A percentile compares a stretch with the other conserved stretches of the same genome.
These are phyloP conservation scores for Psilocybe tampanensis DNA, from an alignment of 768 basidiomycete genomes.

Conservation along the genomic window DNA sequence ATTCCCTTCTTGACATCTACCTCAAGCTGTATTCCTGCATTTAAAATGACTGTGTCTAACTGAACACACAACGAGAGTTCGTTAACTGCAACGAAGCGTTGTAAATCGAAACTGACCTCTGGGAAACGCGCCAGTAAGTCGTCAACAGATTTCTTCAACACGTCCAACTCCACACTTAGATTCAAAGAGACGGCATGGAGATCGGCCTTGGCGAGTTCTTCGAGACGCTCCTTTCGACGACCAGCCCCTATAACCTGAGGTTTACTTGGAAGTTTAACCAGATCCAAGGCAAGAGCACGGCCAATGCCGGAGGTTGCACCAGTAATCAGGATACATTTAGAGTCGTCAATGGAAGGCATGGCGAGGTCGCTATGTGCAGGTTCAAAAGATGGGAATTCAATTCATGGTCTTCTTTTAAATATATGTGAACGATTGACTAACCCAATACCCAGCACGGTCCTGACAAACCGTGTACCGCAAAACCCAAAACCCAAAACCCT, in stretches of 20 bases:
- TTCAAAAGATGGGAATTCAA: neutral
- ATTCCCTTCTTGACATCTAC: conserved; percentile 43
- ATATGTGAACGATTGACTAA: too few species aligned
- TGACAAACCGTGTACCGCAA: too few species aligned
- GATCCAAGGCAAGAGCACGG: conserved; percentile 52
- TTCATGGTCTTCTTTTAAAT: too few species aligned
- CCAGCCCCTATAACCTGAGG: conserved; percentile 55
- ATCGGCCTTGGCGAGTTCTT: conserved; percentile 43
- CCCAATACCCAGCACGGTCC: too few species aligned
- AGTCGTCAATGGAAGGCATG: conserved; percentile 43
- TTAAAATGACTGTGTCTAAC: conserved; percentile 58
- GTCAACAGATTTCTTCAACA: conserved; percentile 43
- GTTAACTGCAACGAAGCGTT: neutral
- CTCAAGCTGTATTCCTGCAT: conserved; percentile 55
- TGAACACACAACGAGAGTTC: conserved; percentile 20
- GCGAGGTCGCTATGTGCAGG: conserved; percentile 7
- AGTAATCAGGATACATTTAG: conserved; percentile 53
- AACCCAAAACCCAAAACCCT: too few species aligned
- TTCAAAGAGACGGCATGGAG: conserved; percentile 48
- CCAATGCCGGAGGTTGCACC: conserved; percentile 66
- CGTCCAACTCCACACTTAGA: conserved; percentile 37
- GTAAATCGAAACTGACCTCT: conserved; percentile 36
- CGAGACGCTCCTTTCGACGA: conserved; percentile 54
- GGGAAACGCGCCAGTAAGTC: conserved; percentile 46
- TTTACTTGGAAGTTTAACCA: conserved; percentile 46